Base-by-base conservation (phyloP, 441 rosid genomes). In the Brassica balearica region DNA sequence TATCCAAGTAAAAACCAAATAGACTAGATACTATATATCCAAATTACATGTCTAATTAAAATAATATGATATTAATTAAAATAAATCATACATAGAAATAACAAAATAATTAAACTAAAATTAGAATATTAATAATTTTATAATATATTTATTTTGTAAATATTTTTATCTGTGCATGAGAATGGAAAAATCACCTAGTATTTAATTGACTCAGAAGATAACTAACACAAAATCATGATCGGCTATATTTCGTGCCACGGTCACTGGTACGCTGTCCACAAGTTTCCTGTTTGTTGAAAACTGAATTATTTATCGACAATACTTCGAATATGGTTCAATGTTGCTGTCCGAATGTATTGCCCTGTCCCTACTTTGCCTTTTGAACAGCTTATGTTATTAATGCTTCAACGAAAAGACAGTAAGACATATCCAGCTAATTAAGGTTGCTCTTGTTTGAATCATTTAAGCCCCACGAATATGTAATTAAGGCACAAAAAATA, bases 161-260 rank as follows among this genome's bases (percentile, higher is more conserved):
- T 29, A 29, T 29, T 29, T 25, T 29, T 29, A 29, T 29, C 34
- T 29, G 34, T 29, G 34, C 34, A 29, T 29, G 0, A 5, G 5
- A 0, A 29, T 29, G 34, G 34, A 29, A 29, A 29, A 29, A 29
- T 29, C 34, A 29, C 7, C 34, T 29, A 29, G 5, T 29, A 29
- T 29, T 29, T 29, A 29, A 29, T 5, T 29, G 34, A 29, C 6
- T 71, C 41, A 51, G 73, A 36, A 56, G 70, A 75, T 71, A 75
- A 60, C 29, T n/a, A 53, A 61, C 64, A 60, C 59, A 71, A 65
- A 23, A 62, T 67, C 72, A 72, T 67, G 73, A 67, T 60, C 73
- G 80, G 83, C 22, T 72, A 76, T 23, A 80, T 71, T 46, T 75
- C 55, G 66, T 72, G 80, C 80, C 83, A 80, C 83, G 83, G 71